Percentiles rank a stretch among this genome's conserved stretches.
phyloP scores from a whole-genome alignment of 106 monocot species.

The Acanthochlamys bracteata region DNA sequence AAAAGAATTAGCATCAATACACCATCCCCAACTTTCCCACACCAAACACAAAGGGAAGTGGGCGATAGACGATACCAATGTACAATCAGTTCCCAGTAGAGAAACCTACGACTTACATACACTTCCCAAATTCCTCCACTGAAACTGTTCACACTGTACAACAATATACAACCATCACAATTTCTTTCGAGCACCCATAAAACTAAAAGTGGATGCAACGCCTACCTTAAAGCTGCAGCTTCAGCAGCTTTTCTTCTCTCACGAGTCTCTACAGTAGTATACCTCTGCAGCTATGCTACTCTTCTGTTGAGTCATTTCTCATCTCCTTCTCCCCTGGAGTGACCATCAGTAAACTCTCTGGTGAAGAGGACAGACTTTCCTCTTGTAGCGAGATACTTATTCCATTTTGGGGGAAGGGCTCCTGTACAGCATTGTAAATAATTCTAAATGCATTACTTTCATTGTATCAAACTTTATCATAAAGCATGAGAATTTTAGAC shows the following conservation, averaged over 20 bases:
- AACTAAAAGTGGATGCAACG: neutral
- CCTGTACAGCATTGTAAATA: constrained; percentile 13
- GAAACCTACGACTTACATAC: neutral
- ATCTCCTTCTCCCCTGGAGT: neutral
- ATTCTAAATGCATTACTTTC: no score
- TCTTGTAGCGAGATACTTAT: neutral
- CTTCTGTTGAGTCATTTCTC: neutral
- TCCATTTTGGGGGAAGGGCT: constrained; percentile 8
- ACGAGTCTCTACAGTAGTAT: neutral
- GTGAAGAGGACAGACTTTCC: constrained; percentile 3
- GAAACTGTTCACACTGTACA: neutral
- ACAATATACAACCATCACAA: neutral
- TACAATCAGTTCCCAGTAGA: neutral
- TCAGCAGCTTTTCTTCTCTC: neutral
- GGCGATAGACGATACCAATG: neutral
- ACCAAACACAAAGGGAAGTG: neutral
- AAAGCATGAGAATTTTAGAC: neutral
- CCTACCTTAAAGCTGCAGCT: neutral
- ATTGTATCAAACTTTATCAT: neutral
- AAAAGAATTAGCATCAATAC: neutral
- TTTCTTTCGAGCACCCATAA: neutral
- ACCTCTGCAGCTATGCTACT: neutral
- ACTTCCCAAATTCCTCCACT: neutral
- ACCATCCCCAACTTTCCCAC: neutral
- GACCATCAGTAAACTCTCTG: constrained; percentile 1